phyloP scores from a whole-genome alignment of 345 rosid genomes.

The Eucalyptus regnans region DNA sequence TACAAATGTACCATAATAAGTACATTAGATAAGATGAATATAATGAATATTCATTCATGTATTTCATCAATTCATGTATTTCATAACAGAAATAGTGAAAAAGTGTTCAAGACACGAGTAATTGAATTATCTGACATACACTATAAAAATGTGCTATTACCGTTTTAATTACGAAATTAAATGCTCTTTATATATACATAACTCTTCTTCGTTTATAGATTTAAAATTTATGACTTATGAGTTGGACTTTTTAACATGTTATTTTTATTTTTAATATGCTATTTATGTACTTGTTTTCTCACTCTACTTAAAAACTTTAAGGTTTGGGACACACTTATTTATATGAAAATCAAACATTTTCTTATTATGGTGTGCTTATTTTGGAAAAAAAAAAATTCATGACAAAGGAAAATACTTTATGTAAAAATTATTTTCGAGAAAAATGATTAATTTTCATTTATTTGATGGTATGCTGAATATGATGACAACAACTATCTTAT shows the following conservation, averaged over 20 bases:
- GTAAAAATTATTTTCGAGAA: background rate
- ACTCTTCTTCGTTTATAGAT: fast-evolving
- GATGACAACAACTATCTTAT: background rate
- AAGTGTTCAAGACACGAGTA: background rate
- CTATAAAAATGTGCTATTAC: fast-evolving
- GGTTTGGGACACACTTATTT: background rate
- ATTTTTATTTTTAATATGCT: background rate
- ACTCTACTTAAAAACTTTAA: background rate
- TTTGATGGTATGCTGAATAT: background rate
- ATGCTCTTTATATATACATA: background rate
- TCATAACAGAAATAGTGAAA: too few species aligned
- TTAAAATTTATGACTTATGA: background rate
- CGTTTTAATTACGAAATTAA: fast-evolving
- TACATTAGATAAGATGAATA: too few species aligned
- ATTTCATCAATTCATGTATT: too few species aligned
- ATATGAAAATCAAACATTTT: background rate
- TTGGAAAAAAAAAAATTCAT: fast-evolving
- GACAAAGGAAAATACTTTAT: fast-evolving
- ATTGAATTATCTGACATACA: background rate
- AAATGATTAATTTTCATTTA: background rate
- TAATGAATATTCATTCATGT: too few species aligned
- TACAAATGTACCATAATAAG: too few species aligned
- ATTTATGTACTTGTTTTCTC: background rate
- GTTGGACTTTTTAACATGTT: fast-evolving
- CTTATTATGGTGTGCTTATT: background rate